Evolutionary conservation across 164 flowering plant species (phyloP).

Genomic region (Tinospora cordifolia): DNA sequence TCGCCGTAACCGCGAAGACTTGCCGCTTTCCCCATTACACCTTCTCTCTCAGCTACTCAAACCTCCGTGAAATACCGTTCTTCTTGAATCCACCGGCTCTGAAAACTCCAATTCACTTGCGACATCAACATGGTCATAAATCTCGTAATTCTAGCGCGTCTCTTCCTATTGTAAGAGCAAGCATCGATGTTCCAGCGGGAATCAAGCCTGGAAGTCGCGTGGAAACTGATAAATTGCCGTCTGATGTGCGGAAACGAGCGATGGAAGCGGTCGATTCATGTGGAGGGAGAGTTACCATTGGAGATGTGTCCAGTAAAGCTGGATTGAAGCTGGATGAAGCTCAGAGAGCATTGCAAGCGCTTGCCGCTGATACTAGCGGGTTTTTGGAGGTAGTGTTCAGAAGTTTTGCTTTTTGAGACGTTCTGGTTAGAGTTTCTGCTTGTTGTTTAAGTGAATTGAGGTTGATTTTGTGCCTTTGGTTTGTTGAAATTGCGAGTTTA

Average conservation of each 20-base stretch:
- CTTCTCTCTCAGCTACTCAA: no score
- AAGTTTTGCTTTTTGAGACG: neutral
- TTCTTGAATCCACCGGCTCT: neutral
- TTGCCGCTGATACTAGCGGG: conserved; percentile 85
- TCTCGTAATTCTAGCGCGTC: conserved; percentile 16
- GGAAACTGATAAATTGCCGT: conserved; percentile 67
- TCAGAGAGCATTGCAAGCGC: conserved; percentile 83
- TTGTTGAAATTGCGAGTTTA: no score
- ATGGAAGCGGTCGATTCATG: conserved; percentile 80
- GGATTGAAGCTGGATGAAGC: conserved; percentile 73
- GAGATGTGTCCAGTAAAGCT: conserved; percentile 76
- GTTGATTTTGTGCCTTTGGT: neutral
- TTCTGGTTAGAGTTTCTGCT: neutral
- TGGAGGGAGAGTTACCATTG: conserved; percentile 82
- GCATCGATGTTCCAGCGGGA: conserved; percentile 26
- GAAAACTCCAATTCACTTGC: conserved; percentile 19
- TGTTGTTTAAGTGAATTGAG: neutral
- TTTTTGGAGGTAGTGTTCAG: conserved; percentile 64
- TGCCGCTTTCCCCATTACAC: no score
- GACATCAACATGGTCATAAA: conserved; percentile 12
- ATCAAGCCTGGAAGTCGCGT: conserved; percentile 51
- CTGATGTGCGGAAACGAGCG: conserved; percentile 65
- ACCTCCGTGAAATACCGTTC: no score
- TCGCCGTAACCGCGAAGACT: no score
- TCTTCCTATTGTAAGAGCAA: conserved; percentile 30